Evolutionary conservation across 2,329 filamentous ascomycete species (phyloP), one percentile per base, ranked within the genome.

Genomic region (Paecilomyces sp.): DNA sequence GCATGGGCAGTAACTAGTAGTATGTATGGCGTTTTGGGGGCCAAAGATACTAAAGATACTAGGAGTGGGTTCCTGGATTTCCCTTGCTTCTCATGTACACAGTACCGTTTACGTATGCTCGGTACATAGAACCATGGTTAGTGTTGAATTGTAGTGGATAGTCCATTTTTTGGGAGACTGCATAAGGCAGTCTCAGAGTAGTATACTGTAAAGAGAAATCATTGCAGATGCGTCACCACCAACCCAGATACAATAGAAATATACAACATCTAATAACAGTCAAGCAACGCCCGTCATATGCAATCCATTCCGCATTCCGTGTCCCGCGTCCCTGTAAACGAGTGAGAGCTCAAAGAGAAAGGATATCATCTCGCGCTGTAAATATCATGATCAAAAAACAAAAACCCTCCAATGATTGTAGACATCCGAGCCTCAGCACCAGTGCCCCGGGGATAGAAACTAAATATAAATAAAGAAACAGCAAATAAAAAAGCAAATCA

Each of bases 401-500:
- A 56, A 59, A 24, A 47, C 6, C 41, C 41, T 9, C 41, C 41
- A 8, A 18, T 47, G 18, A 18, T 18, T 47, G 36, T 28, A 28
- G 25, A 28, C 25, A 28, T 28, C 25, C 25, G 25, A 28, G 11
- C 13, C 11, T 41, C 13, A 28, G 25, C 25, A 28, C 36, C 36
- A 12, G 36, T 41, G 13, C 7, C 13, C 36, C 13, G n/a, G 41
- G 5, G 15, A 47, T 18, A 7, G 15, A 47, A 47, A n/a, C n/a
- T n/a, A 18, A n/a, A 47, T 18, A 18, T 22, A n/a, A 47, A 47
- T 22, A 22, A 22, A 22, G 22, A 41, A 6, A 18, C 15, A 41
- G 3, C 15, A 7, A 41, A 54, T 15, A 53, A 59, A 57, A 53
- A 56, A 57, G 52, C 58, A 58, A 22, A 60, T 57, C 61, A 33